Base-by-base conservation (phyloP, 2,329 filamentous ascomycete species). In the Chlorencoelia australis region DNA sequence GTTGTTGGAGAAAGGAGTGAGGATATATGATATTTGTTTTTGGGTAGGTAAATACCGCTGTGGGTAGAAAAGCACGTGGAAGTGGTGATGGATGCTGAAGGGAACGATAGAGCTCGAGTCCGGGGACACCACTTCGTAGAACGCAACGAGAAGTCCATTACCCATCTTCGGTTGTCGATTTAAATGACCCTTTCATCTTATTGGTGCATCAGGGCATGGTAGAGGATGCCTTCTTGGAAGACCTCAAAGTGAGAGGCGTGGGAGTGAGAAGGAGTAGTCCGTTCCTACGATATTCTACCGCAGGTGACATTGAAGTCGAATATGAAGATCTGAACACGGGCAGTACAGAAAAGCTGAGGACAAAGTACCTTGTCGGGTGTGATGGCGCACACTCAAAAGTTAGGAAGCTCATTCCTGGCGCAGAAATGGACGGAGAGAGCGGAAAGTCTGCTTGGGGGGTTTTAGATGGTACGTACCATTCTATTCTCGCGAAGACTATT, bases 301-400 rank as follows among this genome's bases (percentile, higher is more conserved):
- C 40, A 17, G 37, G 20, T 50, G 44, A 37, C 4, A 57, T 46
- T 30, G 55, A 42, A 5, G 56, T 65, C 5, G 47, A 70, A n/a
- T 60, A 73, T 19, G 73, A 71, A 39, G 75, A 74, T 42, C 48
- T 77, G 2, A 54, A 63, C 1, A 60, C 64, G 4, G 69, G 72
- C 28, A 71, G 75, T 38, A 71, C 67, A 1, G 65, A 69, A 3
- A 51, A 56, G 0, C 58, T 79, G 2, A 66, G 61, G 25, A 66
- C 70, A 5, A 77, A 77, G 50, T 84, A 79, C 43, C 63, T 84
- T 19, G 64, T 85, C 4, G 79, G 79, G 0, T 77, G 73, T 35
- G 66, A 69, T 43, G 66, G 66, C 14, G 69, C 71, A 0, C 69
- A 73, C 46, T 71, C 67, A 20, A 58, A 56, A 3, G 60, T 74